Percentiles rank a stretch among this genome's conserved stretches.
Conservation (phyloP, 2,329 filamentous ascomycete genomes). For the Diaporthe capsici region DNA sequence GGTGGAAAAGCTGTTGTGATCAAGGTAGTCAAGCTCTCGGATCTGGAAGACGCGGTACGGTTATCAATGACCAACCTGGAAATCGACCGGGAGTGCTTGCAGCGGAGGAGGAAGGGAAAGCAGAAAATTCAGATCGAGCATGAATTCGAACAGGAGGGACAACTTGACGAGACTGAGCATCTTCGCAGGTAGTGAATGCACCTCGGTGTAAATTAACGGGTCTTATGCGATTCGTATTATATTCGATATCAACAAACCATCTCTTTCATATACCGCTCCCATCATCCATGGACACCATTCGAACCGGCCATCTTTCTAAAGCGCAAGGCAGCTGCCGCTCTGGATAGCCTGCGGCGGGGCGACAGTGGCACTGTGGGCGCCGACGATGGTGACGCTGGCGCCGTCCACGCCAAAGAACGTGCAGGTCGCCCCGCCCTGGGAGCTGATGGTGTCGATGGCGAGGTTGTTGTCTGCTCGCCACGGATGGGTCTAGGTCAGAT, state of each 20-base stretch:
- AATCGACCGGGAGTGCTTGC: no score
- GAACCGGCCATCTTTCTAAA: neutral
- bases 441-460: conserved; percentile 28
- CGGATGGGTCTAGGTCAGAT: neutral
- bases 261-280: neutral
- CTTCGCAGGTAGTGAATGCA: no score
- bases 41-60: conserved; percentile 50
- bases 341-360: conserved; percentile 26
- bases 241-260: neutral
- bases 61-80: conserved; percentile 24
- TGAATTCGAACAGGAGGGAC: no score
- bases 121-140: no score
- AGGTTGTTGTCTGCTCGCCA: conserved; percentile 21
- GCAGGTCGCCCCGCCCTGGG: conserved; percentile 22
- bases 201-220: neutral
- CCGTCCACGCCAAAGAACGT: neutral
- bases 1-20: conserved; percentile 41
- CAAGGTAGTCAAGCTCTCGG: conserved; percentile 48
- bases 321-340: conserved; percentile 23
- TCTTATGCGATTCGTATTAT: neutral
- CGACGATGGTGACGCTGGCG: conserved; percentile 14
- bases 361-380: conserved; percentile 13
- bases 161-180: no score
- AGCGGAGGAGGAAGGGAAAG: no score
- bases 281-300: neutral